Evolutionary conservation across 1,284 basidiomycete species (phyloP).

Genomic region (Cryptococcus jaspeensis): DNA sequence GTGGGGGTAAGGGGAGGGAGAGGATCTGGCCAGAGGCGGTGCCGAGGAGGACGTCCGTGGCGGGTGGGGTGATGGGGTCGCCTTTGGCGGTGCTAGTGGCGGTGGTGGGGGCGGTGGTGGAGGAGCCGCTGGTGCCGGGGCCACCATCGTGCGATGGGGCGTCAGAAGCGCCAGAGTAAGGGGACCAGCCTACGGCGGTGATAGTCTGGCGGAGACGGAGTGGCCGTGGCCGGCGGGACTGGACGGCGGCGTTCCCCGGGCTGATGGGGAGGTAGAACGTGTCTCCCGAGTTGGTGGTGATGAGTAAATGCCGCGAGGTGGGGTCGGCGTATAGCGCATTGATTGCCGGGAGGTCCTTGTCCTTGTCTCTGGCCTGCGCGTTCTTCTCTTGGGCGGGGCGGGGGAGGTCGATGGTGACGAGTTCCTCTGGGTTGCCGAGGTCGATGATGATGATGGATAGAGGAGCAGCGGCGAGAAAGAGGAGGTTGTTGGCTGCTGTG

Average conservation of each 20-base stretch:
- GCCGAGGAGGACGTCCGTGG: slow-evolving; percentile 66
- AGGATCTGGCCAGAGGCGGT: slow-evolving; percentile 78
- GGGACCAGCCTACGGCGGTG: slow-evolving; percentile 91
- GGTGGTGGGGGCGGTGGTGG: neutral
- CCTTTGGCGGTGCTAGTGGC: slow-evolving; percentile 11
- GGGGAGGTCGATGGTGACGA: slow-evolving; percentile 72
- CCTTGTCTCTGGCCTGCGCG: slow-evolving; percentile 5
- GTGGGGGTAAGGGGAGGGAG: slow-evolving; percentile 67
- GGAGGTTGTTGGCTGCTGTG: slow-evolving; percentile 77
- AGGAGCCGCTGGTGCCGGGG: neutral
- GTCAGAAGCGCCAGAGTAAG: slow-evolving; percentile 45
- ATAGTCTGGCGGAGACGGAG: slow-evolving; percentile 65
- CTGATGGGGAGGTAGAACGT: slow-evolving; percentile 80
- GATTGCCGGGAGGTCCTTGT: slow-evolving; percentile 58
- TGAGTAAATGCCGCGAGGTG: slow-evolving; percentile 81
- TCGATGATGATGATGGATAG: slow-evolving; percentile 80
- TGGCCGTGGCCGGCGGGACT: slow-evolving; percentile 68
- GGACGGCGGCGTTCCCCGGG: slow-evolving; percentile 35
- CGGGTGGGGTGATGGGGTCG: slow-evolving; percentile 35
- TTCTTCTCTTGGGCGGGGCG: slow-evolving; percentile 55
- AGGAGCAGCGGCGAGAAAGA: slow-evolving; percentile 77
- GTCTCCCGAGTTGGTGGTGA: slow-evolving; percentile 83
- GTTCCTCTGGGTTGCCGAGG: slow-evolving; percentile 74
- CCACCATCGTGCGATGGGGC: too few relatives aligned
- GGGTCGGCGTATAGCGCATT: slow-evolving; percentile 86